Conservation (phyloP, 192 early-diverging fungal genomes). For the Physocladia obscura region DNA sequence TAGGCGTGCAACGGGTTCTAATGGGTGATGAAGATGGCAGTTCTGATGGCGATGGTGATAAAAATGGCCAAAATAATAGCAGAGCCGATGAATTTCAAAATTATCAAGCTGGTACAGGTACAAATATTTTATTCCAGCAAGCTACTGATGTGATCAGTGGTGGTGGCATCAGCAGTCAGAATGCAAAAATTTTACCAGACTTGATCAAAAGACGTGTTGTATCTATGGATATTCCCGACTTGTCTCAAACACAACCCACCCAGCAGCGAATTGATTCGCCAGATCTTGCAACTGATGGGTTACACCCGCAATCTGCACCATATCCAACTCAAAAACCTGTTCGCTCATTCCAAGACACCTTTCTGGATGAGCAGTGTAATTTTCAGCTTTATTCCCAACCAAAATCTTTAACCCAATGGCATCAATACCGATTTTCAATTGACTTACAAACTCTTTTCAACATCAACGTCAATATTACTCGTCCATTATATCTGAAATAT, state of each 20-base stretch:
- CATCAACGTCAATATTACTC: slow-evolving; percentile 2
- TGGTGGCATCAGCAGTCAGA: too few relatives aligned
- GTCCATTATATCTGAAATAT: slow-evolving; percentile 45
- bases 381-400: background rate
- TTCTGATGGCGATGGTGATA: background rate
- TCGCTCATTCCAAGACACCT: background rate
- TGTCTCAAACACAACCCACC: too few relatives aligned
- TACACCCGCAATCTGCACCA: too few relatives aligned
- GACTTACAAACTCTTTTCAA: slow-evolving; percentile 46
- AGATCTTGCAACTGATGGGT: too few relatives aligned
- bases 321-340: background rate
- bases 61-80: background rate
- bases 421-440: slow-evolving; percentile 58
- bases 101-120: background rate
- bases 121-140: too few relatives aligned
- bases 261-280: too few relatives aligned
- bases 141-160: too few relatives aligned
- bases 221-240: too few relatives aligned
- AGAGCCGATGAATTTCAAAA: too few relatives aligned
- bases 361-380: background rate
- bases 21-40: background rate
- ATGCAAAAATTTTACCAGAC: too few relatives aligned
- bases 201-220: too few relatives aligned
- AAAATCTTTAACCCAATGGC: slow-evolving; percentile 45
- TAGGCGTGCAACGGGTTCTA: background rate